These are phyloP conservation scores for Fusarium sp. DNA, from an alignment of 2,329 filamentous ascomycete species.

Conservation along the genomic window DNA sequence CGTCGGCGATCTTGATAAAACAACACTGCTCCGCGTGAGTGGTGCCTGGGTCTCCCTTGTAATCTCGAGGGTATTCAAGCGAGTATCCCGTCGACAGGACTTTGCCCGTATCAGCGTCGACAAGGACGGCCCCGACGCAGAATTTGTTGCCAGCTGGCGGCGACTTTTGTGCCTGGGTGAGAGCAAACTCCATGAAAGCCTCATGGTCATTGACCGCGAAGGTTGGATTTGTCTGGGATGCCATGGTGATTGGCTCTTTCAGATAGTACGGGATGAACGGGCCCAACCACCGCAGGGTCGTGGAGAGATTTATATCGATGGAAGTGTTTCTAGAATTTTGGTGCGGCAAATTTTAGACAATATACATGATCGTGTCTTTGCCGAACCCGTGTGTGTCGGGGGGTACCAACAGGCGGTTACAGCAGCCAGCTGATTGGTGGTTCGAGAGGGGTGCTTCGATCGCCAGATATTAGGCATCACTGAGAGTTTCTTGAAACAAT, in stretches of 20 bases:
- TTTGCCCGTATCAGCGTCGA: conserved; percentile 54
- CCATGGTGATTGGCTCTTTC: conserved; percentile 15
- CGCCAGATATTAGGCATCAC: conserved; percentile 1
- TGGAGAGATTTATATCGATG: not conserved
- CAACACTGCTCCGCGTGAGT: conserved; percentile 62
- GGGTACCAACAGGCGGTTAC: conserved; percentile 16
- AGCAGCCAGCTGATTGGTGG: conserved; percentile 26
- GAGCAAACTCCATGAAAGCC: conserved; percentile 57
- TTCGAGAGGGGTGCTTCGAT: conserved; percentile 2
- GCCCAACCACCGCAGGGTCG: not conserved
- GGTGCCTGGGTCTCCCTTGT: conserved; percentile 55
- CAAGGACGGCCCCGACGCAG: conserved; percentile 60
- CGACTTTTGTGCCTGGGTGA: conserved; percentile 54
- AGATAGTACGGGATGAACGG: not conserved
- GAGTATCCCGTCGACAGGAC: conserved; percentile 62
- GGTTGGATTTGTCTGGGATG: conserved; percentile 24
- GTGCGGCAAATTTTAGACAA: conserved; percentile 12
- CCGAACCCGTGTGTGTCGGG: not conserved
- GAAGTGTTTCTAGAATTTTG: conserved; percentile 5
- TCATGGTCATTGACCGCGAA: conserved; percentile 53
- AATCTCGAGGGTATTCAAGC: conserved; percentile 55
- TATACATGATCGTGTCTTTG: conserved; percentile 2
- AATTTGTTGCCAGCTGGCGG: conserved; percentile 58
- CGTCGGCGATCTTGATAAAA: conserved; percentile 61
- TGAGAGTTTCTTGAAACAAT: conserved; percentile 9